A percentile compares a stretch with the other conserved stretches of the same genome.
phyloP scores from a whole-genome alignment of 805 yeast species.

The Candida krabiensis region DNA sequence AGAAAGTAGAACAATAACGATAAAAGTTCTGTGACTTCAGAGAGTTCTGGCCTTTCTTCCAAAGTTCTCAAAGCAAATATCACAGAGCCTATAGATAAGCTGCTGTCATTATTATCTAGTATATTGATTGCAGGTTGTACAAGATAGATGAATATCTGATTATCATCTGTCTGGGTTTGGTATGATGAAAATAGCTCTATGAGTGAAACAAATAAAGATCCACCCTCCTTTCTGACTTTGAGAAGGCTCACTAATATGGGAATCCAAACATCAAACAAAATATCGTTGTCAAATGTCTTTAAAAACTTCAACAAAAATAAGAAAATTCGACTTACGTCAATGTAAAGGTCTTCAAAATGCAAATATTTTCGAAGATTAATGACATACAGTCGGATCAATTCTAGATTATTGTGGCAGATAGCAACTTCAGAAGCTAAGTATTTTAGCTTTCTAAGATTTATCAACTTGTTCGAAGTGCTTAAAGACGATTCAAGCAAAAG shows the following conservation, averaged over 20 bases:
- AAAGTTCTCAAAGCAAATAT: neutral
- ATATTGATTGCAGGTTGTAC: constrained; percentile 2
- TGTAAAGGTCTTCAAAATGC: constrained; percentile 11
- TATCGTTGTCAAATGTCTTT: constrained; percentile 1
- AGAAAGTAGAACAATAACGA: constrained; percentile 12
- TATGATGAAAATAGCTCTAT: constrained; percentile 3
- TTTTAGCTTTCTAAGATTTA: constrained; percentile 38
- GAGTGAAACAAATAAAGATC: neutral
- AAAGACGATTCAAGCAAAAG: constrained; percentile 23
- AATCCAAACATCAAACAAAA: constrained; percentile 18
- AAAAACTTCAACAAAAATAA: constrained; percentile 14
- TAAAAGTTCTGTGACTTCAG: constrained; percentile 8
- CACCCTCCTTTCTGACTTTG: neutral
- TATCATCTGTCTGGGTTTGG: neutral
- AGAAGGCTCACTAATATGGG: constrained; percentile 21
- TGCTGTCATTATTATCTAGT: neutral
- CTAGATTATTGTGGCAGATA: constrained; percentile 11
- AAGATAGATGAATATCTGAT: constrained; percentile 1
- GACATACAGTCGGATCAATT: constrained; percentile 24
- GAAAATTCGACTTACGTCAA: constrained; percentile 32
- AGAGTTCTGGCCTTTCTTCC: neutral
- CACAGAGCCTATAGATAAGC: neutral
- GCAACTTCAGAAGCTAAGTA: constrained; percentile 33
- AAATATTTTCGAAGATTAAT: constrained; percentile 27
- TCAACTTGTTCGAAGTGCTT: constrained; percentile 23